These are phyloP conservation scores for Starmerella apicola DNA, from an alignment of 805 yeast species.

Conservation along the genomic window DNA sequence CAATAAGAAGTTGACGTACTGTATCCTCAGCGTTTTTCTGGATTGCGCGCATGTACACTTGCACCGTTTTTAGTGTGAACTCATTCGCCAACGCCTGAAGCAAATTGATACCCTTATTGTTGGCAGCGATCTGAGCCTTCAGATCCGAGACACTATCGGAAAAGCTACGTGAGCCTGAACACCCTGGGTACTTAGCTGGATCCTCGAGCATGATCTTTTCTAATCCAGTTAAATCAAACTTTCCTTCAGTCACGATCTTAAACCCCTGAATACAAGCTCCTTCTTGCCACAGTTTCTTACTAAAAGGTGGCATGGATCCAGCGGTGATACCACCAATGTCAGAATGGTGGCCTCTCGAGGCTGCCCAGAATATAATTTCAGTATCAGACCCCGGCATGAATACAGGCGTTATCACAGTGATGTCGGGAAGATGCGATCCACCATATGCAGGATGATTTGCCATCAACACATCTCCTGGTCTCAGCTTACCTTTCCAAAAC, in stretches of 20 bases:
- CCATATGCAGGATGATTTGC: conserved; percentile 75
- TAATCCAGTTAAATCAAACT: conserved; percentile 62
- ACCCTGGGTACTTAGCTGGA: conserved; percentile 73
- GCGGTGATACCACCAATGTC: conserved; percentile 90
- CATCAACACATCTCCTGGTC: conserved; percentile 62
- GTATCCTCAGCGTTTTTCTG: conserved; percentile 66
- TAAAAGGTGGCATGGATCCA: conserved; percentile 90
- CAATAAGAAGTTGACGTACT: conserved; percentile 44
- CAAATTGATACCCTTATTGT: conserved; percentile 67
- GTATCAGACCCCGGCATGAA: conserved; percentile 38
- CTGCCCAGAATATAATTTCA: conserved; percentile 73
- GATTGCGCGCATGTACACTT: conserved; percentile 68
- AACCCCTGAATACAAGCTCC: conserved; percentile 82
- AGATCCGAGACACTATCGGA: conserved; percentile 74
- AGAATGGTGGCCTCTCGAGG: conserved; percentile 92
- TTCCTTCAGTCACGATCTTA: conserved; percentile 56
- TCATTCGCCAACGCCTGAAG: conserved; percentile 49
- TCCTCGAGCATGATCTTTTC: conserved; percentile 49
- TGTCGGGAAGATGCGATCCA: conserved; percentile 84
- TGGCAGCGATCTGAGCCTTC: conserved; percentile 81
- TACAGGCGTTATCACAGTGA: conserved; percentile 86
- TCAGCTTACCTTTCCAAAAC: conserved; percentile 50
- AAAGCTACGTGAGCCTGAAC: conserved; percentile 78
- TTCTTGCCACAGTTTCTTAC: conserved; percentile 73
- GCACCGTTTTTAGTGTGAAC: conserved; percentile 46